A percentile compares a stretch with the other conserved stretches of the same genome.
These are phyloP conservation scores for Cercophora samala DNA, from an alignment of 495 filamentous ascomycete species.

Conservation along the genomic window DNA sequence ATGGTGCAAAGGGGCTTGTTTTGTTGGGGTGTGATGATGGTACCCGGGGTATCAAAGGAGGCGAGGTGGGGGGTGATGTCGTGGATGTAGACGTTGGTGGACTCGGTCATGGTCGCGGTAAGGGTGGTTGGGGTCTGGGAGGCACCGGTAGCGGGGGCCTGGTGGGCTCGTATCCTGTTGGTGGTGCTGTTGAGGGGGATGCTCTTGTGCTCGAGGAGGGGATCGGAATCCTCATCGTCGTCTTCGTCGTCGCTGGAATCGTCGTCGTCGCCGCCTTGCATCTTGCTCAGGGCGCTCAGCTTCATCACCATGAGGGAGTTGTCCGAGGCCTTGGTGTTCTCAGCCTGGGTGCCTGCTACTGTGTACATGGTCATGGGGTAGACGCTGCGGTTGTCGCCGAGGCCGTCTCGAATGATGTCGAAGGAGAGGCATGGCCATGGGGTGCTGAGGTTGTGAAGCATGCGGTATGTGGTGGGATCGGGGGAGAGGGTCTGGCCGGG, in stretches of 20 bases:
- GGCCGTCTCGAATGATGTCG: conserved; percentile 81
- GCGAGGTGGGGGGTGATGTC: conserved; percentile 82
- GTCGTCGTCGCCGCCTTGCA: conserved; percentile 62
- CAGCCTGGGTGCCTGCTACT: conserved; percentile 90
- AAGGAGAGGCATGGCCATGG: conserved; percentile 97
- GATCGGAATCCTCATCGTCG: conserved; percentile 76
- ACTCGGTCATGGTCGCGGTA: conserved; percentile 88
- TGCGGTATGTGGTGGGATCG: conserved; percentile 87
- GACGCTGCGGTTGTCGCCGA: conserved; percentile 83
- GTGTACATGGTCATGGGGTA: conserved; percentile 94
- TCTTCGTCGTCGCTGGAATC: conserved; percentile 71
- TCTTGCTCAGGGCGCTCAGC: conserved; percentile 82
- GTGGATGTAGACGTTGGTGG: conserved; percentile 83
- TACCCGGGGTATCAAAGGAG: conserved; percentile 85
- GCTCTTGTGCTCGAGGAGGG: conserved; percentile 87
- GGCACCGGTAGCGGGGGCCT: conserved; percentile 65
- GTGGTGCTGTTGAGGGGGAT: conserved; percentile 82
- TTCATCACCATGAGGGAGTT: conserved; percentile 96
- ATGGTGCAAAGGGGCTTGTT: conserved; percentile 84
- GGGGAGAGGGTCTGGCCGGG: conserved; percentile 87
- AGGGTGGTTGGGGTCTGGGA: conserved; percentile 71
- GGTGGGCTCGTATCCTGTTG: conserved; percentile 85
- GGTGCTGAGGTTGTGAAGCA: conserved; percentile 88
- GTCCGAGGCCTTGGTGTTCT: conserved; percentile 66
- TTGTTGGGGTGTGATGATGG: conserved; percentile 69